These are phyloP conservation scores for Chlamydomonas sp. DNA, from an alignment of 139 green algal species.

Conservation along the genomic window DNA sequence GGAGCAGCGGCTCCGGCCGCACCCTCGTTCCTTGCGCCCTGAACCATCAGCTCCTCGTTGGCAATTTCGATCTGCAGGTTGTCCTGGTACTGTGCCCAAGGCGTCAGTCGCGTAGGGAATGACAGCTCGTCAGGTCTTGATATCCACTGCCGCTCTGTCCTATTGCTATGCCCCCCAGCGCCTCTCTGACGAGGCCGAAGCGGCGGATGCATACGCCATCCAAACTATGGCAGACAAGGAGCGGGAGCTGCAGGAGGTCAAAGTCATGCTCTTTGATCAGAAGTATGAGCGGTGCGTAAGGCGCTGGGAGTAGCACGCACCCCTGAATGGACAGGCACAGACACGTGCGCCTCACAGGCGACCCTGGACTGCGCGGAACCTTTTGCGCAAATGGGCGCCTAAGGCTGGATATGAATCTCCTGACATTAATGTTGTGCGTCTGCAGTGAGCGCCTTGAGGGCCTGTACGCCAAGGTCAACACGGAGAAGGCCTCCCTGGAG, in stretches of 20 bases:
- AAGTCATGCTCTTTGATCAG: slow-evolving; percentile 33
- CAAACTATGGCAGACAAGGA: slow-evolving; percentile 33
- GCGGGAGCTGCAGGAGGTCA: slow-evolving; percentile 18
- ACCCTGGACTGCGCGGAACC: too few species aligned
- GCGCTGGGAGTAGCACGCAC: background rate
- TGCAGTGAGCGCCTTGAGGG: slow-evolving; percentile 11
- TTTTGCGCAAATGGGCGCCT: background rate
- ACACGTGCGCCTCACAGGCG: background rate
- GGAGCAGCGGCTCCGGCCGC: too few species aligned
- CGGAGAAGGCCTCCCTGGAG: slow-evolving; percentile 6
- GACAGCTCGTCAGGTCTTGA: too few species aligned
- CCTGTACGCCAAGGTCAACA: background rate
- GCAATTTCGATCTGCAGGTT: too few species aligned
- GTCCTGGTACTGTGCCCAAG: background rate
- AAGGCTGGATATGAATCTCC: background rate
- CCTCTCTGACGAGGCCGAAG: slow-evolving; percentile 41
- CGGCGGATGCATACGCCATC: slow-evolving; percentile 28
- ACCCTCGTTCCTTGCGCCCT: too few species aligned
- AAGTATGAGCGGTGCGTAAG: slow-evolving; percentile 44
- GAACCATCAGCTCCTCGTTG: too few species aligned
- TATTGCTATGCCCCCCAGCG: slow-evolving; percentile 2
- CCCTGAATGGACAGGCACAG: background rate
- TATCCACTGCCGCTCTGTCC: too few species aligned
- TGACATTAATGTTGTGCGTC: background rate
- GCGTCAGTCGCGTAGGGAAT: too few species aligned